Conservation (phyloP, 352 stramenopile genomes). For the Lagenidium giganteum region DNA sequence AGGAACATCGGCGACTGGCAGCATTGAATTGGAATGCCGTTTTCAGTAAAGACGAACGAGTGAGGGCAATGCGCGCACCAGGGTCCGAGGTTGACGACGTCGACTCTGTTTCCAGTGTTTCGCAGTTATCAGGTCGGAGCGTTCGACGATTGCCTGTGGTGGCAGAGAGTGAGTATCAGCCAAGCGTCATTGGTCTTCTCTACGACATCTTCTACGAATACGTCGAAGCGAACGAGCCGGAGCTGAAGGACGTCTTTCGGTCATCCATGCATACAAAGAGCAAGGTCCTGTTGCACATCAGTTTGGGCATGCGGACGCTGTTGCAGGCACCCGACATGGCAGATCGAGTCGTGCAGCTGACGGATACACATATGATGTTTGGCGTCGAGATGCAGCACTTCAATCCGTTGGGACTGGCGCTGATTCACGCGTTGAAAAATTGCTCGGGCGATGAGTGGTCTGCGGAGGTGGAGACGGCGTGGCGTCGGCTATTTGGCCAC, state of each 20-base stretch:
- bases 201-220: slow-evolving; percentile 37
- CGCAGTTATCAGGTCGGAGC: too few species aligned
- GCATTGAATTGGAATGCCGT: slow-evolving; percentile 23
- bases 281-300: slow-evolving; percentile 86
- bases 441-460: slow-evolving; percentile 24
- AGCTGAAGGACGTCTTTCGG: slow-evolving; percentile 29
- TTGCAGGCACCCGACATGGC: slow-evolving; percentile 37
- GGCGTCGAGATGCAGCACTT: slow-evolving; percentile 82
- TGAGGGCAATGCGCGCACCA: too few species aligned
- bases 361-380: slow-evolving; percentile 63
- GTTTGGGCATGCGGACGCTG: slow-evolving; percentile 26
- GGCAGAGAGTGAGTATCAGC: background rate
- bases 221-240: slow-evolving; percentile 26
- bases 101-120: too few species aligned
- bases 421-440: slow-evolving; percentile 69
- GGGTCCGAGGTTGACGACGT: too few species aligned
- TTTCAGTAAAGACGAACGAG: too few species aligned
- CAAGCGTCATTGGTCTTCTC: slow-evolving; percentile 18
- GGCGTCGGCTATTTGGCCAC: slow-evolving; percentile 23
- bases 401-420: slow-evolving; percentile 82
- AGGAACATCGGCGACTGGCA: slow-evolving; percentile 15
- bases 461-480: slow-evolving; percentile 24
- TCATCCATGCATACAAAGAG: slow-evolving; percentile 46
- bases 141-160: too few species aligned
- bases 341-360: slow-evolving; percentile 46